Evolutionary conservation across 352 stramenopile genomes (phyloP).

Genomic region (Globisporangium lucens): DNA sequence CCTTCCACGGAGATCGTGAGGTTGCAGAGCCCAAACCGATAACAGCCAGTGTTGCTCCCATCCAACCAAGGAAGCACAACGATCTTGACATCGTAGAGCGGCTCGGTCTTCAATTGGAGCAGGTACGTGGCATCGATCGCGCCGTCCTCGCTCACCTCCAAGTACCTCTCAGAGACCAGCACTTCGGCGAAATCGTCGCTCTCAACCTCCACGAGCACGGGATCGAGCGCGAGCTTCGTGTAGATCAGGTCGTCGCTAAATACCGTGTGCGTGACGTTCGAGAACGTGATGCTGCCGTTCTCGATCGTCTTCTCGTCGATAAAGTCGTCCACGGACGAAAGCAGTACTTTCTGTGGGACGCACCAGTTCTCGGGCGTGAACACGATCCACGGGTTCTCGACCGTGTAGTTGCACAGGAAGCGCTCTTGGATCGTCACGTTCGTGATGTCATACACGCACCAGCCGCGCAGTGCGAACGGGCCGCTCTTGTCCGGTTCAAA

Average conservation of each 20-base stretch:
- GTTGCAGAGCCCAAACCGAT: slow-evolving; percentile 73
- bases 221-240: slow-evolving; percentile 28
- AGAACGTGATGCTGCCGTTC: slow-evolving; percentile 49
- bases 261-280: slow-evolving; percentile 55
- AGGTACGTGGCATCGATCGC: slow-evolving; percentile 36
- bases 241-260: slow-evolving; percentile 75
- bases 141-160: slow-evolving; percentile 63
- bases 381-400: slow-evolving; percentile 68
- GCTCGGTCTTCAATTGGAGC: slow-evolving; percentile 58
- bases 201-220: slow-evolving; percentile 46
- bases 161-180: slow-evolving; percentile 47
- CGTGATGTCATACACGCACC: slow-evolving; percentile 63
- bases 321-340: slow-evolving; percentile 54
- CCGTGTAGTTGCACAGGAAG: slow-evolving; percentile 75
- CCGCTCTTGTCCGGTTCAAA: slow-evolving; percentile 50
- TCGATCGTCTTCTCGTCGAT: slow-evolving; percentile 47
- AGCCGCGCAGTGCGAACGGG: slow-evolving; percentile 44
- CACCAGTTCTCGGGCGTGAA: slow-evolving; percentile 76
- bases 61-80: slow-evolving; percentile 66
- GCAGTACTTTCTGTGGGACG: slow-evolving; percentile 42
- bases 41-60: slow-evolving; percentile 54
- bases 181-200: slow-evolving; percentile 60
- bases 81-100: slow-evolving; percentile 54
- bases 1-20: slow-evolving; percentile 48
- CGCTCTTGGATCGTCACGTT: slow-evolving; percentile 63